Evolutionary conservation across 306 rosid species (phyloP).

Genomic region (Fragaria iinumae): DNA sequence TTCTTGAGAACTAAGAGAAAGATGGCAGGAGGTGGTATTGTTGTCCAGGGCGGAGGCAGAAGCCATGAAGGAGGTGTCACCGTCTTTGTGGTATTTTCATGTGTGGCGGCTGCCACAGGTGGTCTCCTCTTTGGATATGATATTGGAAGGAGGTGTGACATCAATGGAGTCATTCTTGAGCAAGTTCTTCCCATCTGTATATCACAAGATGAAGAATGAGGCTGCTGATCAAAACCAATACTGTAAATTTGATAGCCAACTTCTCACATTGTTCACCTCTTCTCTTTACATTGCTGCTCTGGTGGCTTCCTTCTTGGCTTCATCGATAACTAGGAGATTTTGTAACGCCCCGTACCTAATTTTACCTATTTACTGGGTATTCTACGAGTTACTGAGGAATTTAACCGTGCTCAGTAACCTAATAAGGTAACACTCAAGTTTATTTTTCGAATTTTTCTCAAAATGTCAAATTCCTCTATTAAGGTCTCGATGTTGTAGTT

Average conservation of each 20-base stretch:
- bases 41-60: not conserved
- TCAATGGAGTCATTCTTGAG: constrained; percentile 36
- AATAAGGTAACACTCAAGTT: too few species aligned
- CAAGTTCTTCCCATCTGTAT: constrained; percentile 46
- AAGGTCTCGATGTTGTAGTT: too few species aligned
- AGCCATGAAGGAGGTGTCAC: constrained; percentile 32
- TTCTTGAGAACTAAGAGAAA: not conserved
- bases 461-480: too few species aligned
- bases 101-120: constrained; percentile 32
- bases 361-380: too few species aligned
- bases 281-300: constrained; percentile 61
- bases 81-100: constrained; percentile 21
- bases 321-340: constrained; percentile 31
- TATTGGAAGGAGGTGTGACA: constrained; percentile 44
- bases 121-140: constrained; percentile 46
- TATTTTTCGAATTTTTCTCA: too few species aligned
- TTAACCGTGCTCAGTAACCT: too few species aligned
- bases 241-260: constrained; percentile 63
- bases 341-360: too few species aligned
- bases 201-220: constrained; percentile 40
- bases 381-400: too few species aligned
- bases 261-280: constrained; percentile 57
- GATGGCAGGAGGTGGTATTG: constrained; percentile 30
- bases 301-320: constrained; percentile 55
- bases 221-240: constrained; percentile 38